Evolutionary conservation across 208 protist species (phyloP).

Genomic region (Trichomonas vaginalis): DNA sequence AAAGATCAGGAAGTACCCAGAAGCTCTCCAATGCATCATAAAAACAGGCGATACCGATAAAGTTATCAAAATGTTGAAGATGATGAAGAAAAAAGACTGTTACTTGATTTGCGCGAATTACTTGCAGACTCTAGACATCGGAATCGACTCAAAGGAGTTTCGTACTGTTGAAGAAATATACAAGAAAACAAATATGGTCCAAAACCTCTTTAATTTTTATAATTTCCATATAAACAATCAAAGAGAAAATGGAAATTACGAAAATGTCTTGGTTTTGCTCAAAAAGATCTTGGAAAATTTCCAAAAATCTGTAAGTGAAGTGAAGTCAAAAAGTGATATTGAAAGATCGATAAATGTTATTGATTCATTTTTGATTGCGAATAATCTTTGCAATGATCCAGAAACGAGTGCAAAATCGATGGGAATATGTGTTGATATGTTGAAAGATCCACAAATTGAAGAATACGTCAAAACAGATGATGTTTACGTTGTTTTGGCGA

Average conservation of each 20-base stretch:
- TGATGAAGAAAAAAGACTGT: background rate
- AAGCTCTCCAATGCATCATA: background rate
- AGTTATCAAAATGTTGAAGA: background rate
- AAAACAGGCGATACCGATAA: background rate
- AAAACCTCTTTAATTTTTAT: background rate
- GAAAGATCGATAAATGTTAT: background rate
- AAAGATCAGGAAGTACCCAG: background rate
- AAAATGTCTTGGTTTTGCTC: background rate
- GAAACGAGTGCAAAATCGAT: background rate
- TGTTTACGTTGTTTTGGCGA: background rate
- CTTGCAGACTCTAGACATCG: background rate
- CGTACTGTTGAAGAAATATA: background rate
- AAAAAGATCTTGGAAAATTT: background rate
- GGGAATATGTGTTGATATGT: background rate
- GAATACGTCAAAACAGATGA: background rate
- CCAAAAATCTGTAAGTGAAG: background rate
- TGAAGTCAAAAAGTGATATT: background rate
- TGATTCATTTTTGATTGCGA: background rate
- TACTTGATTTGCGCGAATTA: background rate
- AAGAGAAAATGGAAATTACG: constrained; percentile 1
- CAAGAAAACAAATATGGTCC: background rate
- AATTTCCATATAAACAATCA: background rate
- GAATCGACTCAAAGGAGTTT: background rate
- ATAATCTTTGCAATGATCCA: background rate
- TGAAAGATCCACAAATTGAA: background rate